A percentile compares a stretch with the other conserved stretches of the same genome.
Evolutionary conservation across 345 rosid species (phyloP).

Genomic region (Gossypium thurberi): DNA sequence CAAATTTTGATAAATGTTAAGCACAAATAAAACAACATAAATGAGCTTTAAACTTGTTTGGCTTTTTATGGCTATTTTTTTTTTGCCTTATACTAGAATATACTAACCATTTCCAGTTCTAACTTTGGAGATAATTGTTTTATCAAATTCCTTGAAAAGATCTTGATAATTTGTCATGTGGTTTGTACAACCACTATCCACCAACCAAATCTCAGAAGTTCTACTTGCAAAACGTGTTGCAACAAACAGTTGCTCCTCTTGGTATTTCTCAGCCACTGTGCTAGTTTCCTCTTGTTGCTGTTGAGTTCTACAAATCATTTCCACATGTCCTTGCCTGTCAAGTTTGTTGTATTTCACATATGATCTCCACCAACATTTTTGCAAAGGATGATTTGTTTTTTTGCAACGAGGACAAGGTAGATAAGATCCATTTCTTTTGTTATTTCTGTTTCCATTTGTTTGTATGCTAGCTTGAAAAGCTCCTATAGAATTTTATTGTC

Average conservation of each 20-base stretch:
- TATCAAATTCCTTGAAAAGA: neutral
- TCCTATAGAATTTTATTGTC: no score
- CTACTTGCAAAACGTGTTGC: neutral
- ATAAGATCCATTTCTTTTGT: no score
- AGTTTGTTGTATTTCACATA: no score
- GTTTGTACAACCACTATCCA: neutral
- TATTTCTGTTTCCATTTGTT: no score
- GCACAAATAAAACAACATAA: neutral
- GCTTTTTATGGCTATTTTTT: neutral
- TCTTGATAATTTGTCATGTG: neutral
- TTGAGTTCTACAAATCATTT: no score
- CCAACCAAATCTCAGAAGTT: neutral
- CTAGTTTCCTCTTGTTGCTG: no score
- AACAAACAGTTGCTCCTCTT: neutral
- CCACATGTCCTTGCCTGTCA: no score
- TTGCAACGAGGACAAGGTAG: no score
- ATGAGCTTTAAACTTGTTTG: neutral
- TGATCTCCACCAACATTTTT: no score
- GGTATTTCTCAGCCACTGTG: no score
- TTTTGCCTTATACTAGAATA: neutral
- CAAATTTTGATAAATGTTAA: constrained; percentile 3
- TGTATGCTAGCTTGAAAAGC: no score
- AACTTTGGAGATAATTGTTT: neutral
- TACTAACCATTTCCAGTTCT: neutral
- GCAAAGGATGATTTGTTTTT: no score